Base-by-base conservation (phyloP, 805 yeast genomes). In the Ogataea nitratoaversa region DNA sequence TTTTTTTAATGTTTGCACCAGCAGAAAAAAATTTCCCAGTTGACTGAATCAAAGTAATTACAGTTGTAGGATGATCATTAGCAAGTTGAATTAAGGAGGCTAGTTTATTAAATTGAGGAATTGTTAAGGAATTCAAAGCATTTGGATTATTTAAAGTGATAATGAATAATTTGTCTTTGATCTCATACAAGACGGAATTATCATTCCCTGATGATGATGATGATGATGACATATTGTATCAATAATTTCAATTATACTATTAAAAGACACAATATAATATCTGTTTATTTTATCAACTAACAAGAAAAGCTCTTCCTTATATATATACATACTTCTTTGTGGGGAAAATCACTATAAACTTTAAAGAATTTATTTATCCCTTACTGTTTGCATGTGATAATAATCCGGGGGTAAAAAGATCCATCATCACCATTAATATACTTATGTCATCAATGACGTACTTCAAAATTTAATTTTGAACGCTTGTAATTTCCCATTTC, bases 21-120 rank as follows among this genome's bases (percentile, higher is more conserved):
- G 95, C 84, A 19, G 88, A 79, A 60, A 87, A 88, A 58, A 74
- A 84, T 42, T 82, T 69, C 0, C 95, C 95, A 0, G 83, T 68
- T 25, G 88, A 71, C 54, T 78, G 80, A 36, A 88, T 61, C 36
- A 84, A 65, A 2, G 96, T 88, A 19, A 78, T 71, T 7, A 72
- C 54, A 0, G 91, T 80, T 17, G 69, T 66, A 19, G 77, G 76
- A 42, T 84, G 81, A 5, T 64, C 57, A 43, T 84, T 81, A 0
- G 95, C 89, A 43, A 68, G 56, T 47, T 78, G 78, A 11, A 88
- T 62, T 11, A 72, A 64, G 41, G 74, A 68, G 2, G 82, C 86
- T 37, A 87, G 60, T 40, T 72, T 62, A 28, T 77, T 64, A 58
- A 82, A 85, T 49, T 85, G 87, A 5, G 68, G 72, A 30, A 78